Evolutionary conservation across 2,329 filamentous ascomycete species (phyloP).

Genomic region (Calonectria leucothoes): DNA sequence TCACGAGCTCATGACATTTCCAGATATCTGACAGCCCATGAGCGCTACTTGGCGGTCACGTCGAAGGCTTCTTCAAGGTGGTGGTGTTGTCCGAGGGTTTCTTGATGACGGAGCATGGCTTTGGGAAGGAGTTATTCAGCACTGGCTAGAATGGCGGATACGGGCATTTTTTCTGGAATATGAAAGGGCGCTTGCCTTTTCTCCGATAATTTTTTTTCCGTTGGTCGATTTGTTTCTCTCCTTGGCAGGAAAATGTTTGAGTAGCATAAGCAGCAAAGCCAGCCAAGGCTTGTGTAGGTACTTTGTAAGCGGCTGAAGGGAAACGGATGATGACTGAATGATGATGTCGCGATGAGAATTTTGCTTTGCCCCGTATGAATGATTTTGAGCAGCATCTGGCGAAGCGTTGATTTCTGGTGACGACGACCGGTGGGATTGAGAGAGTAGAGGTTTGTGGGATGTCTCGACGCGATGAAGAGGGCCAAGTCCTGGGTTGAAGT

Average conservation of each 20-base stretch:
- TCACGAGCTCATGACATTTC: slow-evolving; percentile 49
- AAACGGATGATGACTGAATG: slow-evolving; percentile 46
- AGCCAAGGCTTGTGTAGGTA: slow-evolving; percentile 41
- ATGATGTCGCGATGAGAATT: slow-evolving; percentile 43
- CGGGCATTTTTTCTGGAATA: slow-evolving; percentile 31
- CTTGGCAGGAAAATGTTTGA: slow-evolving; percentile 40
- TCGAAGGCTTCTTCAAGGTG: slow-evolving; percentile 40
- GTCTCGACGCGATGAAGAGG: background rate
- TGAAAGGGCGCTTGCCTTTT: slow-evolving; percentile 35
- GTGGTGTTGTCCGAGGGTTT: slow-evolving; percentile 28
- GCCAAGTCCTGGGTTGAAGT: slow-evolving; percentile 8
- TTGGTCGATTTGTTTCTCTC: slow-evolving; percentile 34
- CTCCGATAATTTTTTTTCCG: slow-evolving; percentile 28
- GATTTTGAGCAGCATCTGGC: slow-evolving; percentile 20
- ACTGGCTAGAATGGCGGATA: slow-evolving; percentile 43
- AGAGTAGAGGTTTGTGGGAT: slow-evolving; percentile 24
- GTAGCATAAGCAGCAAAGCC: slow-evolving; percentile 36
- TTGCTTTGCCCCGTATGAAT: slow-evolving; percentile 28
- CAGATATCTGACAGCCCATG: slow-evolving; percentile 37
- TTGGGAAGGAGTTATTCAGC: slow-evolving; percentile 36
- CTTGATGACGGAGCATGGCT: slow-evolving; percentile 36
- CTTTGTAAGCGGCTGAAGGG: slow-evolving; percentile 38
- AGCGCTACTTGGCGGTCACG: slow-evolving; percentile 29
- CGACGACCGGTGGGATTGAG: background rate
- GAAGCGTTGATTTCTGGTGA: slow-evolving; percentile 4